phyloP scores from a whole-genome alignment of 2,329 filamentous ascomycete species.

The Pyrenochaeta sp. region DNA sequence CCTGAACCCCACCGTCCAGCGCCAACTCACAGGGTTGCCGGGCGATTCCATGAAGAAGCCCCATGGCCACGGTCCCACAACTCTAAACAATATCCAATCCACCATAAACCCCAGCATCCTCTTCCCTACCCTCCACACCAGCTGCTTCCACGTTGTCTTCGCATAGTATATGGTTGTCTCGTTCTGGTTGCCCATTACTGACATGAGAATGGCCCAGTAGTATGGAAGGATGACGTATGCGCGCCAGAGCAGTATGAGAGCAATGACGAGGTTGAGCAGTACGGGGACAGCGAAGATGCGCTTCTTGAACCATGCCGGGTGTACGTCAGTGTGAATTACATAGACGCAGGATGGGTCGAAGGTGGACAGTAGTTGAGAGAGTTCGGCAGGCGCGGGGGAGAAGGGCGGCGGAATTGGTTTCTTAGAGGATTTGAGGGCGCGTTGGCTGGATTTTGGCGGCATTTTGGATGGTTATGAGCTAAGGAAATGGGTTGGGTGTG shows the following conservation, averaged over 20 bases:
- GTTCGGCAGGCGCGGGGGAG: slow-evolving; percentile 67
- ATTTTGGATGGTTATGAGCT: slow-evolving; percentile 10
- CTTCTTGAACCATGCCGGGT: slow-evolving; percentile 75
- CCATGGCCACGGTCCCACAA: slow-evolving; percentile 58
- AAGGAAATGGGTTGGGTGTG: not conserved
- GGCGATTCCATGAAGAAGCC: slow-evolving; percentile 68
- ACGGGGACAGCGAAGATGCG: slow-evolving; percentile 84
- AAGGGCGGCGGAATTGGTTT: slow-evolving; percentile 68
- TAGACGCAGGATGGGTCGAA: slow-evolving; percentile 78
- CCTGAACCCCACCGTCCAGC: slow-evolving; percentile 77
- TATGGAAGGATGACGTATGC: slow-evolving; percentile 73
- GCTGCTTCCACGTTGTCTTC: slow-evolving; percentile 62
- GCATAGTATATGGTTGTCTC: slow-evolving; percentile 70
- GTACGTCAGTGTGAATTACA: slow-evolving; percentile 81
- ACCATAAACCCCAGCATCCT: slow-evolving; percentile 73
- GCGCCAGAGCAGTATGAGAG: slow-evolving; percentile 71
- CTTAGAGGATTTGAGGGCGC: slow-evolving; percentile 20
- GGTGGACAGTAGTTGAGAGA: slow-evolving; percentile 71
- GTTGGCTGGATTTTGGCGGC: slow-evolving; percentile 31
- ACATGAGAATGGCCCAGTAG: slow-evolving; percentile 74
- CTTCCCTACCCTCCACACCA: slow-evolving; percentile 65
- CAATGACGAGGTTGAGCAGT: slow-evolving; percentile 75
- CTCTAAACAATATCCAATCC: slow-evolving; percentile 68
- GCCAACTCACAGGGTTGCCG: slow-evolving; percentile 74
- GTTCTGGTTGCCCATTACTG: slow-evolving; percentile 71